Base-by-base conservation (phyloP, 2,329 filamentous ascomycete genomes). In the Colletotrichum eremochloae region DNA sequence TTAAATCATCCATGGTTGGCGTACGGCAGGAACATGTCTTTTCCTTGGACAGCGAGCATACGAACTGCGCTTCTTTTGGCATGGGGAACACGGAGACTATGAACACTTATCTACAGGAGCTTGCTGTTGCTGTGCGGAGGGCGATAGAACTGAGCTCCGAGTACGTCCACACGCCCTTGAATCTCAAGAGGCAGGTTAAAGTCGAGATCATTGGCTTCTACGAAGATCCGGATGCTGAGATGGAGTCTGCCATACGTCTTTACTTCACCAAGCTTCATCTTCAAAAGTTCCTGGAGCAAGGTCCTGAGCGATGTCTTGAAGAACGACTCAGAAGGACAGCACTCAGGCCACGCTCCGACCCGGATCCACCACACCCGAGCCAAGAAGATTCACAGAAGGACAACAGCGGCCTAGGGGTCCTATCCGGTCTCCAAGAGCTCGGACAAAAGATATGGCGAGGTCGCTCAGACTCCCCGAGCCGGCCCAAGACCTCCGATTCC, bases 151-250 rank as follows among this genome's bases (percentile, higher is more conserved):
- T 85, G 2, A 83, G 80, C 56, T 78, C 70, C 73, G 81, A 46
- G 56, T 58, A 71, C 50, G 77, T 78, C 0, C 86, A 88, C 63
- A 85, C 83, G 50, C 82, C 85, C 0, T 74, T 91, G 31, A 80
- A 82, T 46, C 82, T 91, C 1, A 84, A 87, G 56, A 82, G 85
- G 31, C 85, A 86, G 56, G 87, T 91, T 48, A 86, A 85, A 63
- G 83, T 91, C 3, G 89, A 91, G 74, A 76, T 88, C 11, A 85
- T 87, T 61, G 89, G 89, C 0, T 92, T 91, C 76, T 91, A 90
- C 68, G 88, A 90, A 58, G 88, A 91, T 58, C 79, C 82, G 0
- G 81, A 85, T 8, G 79, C 78, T 3, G 79, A 79, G 40, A 72
- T 76, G 18, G 78, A 79, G 1, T 80, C 80, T 1, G 83, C 82